A percentile compares a stretch with the other conserved stretches of the same genome.
Conservation (phyloP, 345 rosid species). For the Citrus glauca region DNA sequence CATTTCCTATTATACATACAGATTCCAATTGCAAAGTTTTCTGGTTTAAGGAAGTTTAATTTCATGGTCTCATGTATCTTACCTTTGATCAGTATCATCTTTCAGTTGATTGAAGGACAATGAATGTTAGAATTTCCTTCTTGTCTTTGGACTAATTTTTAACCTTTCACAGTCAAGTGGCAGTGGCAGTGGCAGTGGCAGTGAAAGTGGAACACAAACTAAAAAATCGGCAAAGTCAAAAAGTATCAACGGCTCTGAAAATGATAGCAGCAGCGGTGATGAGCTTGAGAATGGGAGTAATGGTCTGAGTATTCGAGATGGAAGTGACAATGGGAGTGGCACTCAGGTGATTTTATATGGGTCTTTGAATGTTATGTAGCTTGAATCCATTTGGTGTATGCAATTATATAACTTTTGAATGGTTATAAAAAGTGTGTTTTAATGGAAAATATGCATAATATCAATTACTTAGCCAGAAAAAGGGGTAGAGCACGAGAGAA, state of each 20-base stretch:
- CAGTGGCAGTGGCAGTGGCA: slow-evolving; percentile 69
- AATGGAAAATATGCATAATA: background rate
- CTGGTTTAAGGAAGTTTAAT: background rate
- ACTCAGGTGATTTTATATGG: slow-evolving; percentile 50
- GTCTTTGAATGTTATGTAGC: background rate
- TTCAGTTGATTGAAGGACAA: slow-evolving; percentile 2
- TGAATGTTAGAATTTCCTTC: background rate
- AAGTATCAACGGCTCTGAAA: slow-evolving; percentile 42
- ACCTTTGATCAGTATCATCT: background rate
- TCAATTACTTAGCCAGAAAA: background rate
- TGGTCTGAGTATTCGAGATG: slow-evolving; percentile 34
- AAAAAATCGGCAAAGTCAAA: slow-evolving; percentile 40
- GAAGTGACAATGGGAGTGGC: slow-evolving; percentile 77
- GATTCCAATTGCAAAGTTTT: background rate
- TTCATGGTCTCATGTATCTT: background rate
- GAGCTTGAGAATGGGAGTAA: slow-evolving; percentile 47
- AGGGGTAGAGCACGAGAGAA: background rate
- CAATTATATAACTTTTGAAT: background rate
- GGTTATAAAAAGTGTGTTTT: background rate
- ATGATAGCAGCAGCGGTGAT: slow-evolving; percentile 38
- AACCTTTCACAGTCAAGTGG: slow-evolving; percentile 47
- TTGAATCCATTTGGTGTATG: background rate
- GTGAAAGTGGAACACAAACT: slow-evolving; percentile 64
- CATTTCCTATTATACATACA: background rate
- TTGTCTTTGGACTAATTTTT: slow-evolving; percentile 11